Evolutionary conservation across 176 grass and related monocot genomes (phyloP).

Genomic region (Oryza rufipogon): DNA sequence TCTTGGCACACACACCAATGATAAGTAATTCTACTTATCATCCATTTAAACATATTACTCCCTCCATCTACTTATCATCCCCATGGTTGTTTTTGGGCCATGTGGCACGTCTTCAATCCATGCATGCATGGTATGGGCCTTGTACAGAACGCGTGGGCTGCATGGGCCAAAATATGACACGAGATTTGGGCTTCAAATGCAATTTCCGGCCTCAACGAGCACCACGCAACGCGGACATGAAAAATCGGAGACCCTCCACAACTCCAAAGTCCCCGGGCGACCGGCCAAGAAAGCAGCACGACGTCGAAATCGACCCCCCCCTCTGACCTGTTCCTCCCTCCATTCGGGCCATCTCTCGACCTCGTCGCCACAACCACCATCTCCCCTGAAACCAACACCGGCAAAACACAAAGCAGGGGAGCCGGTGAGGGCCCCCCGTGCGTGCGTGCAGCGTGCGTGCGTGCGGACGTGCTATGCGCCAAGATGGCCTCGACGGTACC

Average conservation of each 20-base stretch:
- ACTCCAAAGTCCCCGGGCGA: conserved; percentile 37
- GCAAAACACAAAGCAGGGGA: background rate
- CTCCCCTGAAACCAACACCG: background rate
- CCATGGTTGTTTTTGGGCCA: no score
- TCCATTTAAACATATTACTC: no score
- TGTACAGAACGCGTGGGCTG: no score
- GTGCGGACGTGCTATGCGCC: conserved; percentile 37
- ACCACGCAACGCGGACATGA: background rate
- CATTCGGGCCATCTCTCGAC: background rate
- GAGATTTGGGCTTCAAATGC: no score
- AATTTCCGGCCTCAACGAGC: background rate
- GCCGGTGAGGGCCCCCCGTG: background rate
- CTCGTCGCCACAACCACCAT: background rate
- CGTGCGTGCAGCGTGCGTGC: no score
- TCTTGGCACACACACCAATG: no score
- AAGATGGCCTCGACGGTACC: conserved; percentile 47
- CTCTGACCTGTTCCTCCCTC: conserved; percentile 17
- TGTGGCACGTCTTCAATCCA: no score
- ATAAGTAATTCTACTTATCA: no score
- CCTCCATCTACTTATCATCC: no score
- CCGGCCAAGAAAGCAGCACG: conserved; percentile 3
- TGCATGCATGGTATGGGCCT: no score
- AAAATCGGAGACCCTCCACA: background rate
- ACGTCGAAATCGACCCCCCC: background rate
- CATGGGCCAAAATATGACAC: no score